These are phyloP conservation scores for Mortierella alpina DNA, from an alignment of 192 early-diverging fungal genomes.

Conservation along the genomic window DNA sequence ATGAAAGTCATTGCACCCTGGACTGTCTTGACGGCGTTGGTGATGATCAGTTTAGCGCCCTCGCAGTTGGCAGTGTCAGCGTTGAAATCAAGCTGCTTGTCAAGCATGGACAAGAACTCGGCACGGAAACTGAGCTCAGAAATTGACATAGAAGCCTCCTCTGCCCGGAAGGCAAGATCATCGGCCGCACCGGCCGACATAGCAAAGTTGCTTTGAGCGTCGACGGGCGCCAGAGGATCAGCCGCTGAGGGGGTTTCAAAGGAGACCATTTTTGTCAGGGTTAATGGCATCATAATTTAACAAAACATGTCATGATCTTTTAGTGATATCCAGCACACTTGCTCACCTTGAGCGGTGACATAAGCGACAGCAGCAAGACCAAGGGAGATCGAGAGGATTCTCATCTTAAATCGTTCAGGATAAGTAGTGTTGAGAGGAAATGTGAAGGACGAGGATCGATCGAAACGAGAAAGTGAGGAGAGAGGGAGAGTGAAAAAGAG, in stretches of 20 bases:
- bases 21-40: neutral
- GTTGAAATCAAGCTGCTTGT: neutral
- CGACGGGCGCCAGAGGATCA: constrained; percentile 14
- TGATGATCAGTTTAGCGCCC: neutral
- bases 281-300: too few relatives aligned
- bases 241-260: neutral
- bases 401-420: neutral
- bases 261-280: neutral
- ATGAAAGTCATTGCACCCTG: neutral
- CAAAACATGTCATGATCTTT: too few relatives aligned
- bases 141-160: neutral
- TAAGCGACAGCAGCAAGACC: constrained; percentile 7
- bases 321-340: too few relatives aligned
- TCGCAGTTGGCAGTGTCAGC: constrained; percentile 1
- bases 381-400: constrained; percentile 6
- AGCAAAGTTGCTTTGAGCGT: constrained; percentile 4
- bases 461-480: neutral
- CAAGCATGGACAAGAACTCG: constrained; percentile 6
- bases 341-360: constrained; percentile 12
- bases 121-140: constrained; percentile 24
- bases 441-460: neutral
- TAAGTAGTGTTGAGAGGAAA: neutral
- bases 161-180: neutral
- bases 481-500: neutral
- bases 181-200: neutral